Conservation (phyloP, 2,329 filamentous ascomycete species). For the Colletotrichum agaves region DNA sequence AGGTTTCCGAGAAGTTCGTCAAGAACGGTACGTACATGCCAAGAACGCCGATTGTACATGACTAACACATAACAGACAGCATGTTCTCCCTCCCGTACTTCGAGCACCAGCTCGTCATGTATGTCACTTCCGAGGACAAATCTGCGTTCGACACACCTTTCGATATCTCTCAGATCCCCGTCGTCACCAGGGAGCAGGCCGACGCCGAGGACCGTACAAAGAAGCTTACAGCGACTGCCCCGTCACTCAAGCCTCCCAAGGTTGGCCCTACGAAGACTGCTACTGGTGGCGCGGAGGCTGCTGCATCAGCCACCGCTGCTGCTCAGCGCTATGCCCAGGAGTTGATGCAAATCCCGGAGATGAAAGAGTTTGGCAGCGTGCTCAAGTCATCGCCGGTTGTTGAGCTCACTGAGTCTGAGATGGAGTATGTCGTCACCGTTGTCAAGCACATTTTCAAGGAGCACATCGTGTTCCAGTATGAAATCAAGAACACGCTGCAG, state of each 20-base stretch:
- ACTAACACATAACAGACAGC: constrained; percentile 69
- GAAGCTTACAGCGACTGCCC: constrained; percentile 93
- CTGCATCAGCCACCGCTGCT: constrained; percentile 79
- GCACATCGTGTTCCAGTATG: constrained; percentile 94
- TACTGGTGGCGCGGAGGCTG: constrained; percentile 76
- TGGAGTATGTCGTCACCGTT: constrained; percentile 93
- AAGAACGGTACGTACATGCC: constrained; percentile 78
- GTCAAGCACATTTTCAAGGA: constrained; percentile 99
- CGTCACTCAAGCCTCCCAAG: constrained; percentile 93
- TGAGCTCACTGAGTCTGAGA: constrained; percentile 96
- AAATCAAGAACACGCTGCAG: constrained; percentile 96
- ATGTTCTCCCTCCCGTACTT: constrained; percentile 96
- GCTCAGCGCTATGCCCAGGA: constrained; percentile 92
- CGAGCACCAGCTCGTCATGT: constrained; percentile 97
- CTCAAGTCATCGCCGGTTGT: constrained; percentile 90
- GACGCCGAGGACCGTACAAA: constrained; percentile 96
- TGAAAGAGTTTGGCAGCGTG: constrained; percentile 87
- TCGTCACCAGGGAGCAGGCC: constrained; percentile 95
- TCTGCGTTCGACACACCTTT: constrained; percentile 86
- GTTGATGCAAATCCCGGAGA: constrained; percentile 87
- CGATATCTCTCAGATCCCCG: constrained; percentile 89
- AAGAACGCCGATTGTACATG: background rate
- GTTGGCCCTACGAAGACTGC: constrained; percentile 79
- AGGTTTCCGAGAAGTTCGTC: constrained; percentile 86
- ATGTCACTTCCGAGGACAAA: constrained; percentile 92